phyloP scores from a whole-genome alignment of 257 asterid genomes.

The Jasminum sambac region DNA sequence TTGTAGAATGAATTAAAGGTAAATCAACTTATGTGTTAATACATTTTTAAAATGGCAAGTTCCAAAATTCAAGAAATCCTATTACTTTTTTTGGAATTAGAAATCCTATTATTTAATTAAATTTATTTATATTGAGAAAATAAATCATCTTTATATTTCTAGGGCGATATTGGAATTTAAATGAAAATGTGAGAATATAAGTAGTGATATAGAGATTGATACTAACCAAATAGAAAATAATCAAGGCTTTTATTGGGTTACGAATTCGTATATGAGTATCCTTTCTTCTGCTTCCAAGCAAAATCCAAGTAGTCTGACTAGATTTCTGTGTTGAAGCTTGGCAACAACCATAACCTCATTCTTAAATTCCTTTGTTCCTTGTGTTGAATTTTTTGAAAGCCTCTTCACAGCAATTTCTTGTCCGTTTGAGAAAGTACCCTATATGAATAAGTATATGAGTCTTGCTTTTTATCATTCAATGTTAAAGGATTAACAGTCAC shows the following conservation, averaged over 20 bases:
- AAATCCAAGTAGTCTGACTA: slow-evolving; percentile 31
- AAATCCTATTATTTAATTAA: no score
- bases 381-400: slow-evolving; percentile 24
- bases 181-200: background rate
- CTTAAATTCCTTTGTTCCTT: slow-evolving; percentile 27
- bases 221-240: slow-evolving; percentile 30
- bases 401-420: slow-evolving; percentile 37
- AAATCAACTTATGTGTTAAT: background rate
- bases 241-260: slow-evolving; percentile 33
- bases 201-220: background rate
- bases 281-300: slow-evolving; percentile 32
- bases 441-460: background rate
- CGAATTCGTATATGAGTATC: slow-evolving; percentile 31
- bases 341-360: slow-evolving; percentile 27
- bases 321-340: slow-evolving; percentile 33
- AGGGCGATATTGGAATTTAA: background rate
- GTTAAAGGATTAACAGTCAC: no score
- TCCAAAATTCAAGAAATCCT: background rate
- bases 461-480: no score
- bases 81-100: no score
- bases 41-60: background rate
- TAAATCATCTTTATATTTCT: background rate
- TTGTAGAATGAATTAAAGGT: background rate
- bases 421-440: slow-evolving; percentile 33
- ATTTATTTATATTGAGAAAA: no score